Percentiles rank a stretch among this genome's conserved stretches.
Conservation (phyloP, 495 filamentous ascomycete genomes). For the Cercophora scortea region DNA sequence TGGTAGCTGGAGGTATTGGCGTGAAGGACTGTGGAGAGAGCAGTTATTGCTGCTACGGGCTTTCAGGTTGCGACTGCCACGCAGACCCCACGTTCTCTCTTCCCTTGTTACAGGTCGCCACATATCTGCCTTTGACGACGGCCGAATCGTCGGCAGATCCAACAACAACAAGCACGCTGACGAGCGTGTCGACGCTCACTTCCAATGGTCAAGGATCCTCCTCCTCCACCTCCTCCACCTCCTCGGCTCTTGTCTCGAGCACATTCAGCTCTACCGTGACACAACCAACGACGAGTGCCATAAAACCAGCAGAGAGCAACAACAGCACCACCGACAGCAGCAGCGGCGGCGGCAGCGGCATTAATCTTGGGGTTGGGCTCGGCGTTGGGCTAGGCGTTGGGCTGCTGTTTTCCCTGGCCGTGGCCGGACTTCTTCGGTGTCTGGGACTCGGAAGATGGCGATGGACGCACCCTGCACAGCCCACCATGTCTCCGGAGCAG, state of each 20-base stretch:
- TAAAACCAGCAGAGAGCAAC: not conserved
- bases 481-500: too few species aligned
- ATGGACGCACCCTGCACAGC: too few species aligned
- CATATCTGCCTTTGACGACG: not conserved
- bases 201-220: not conserved
- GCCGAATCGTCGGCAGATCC: not conserved
- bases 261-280: not conserved
- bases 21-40: not conserved
- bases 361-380: not conserved
- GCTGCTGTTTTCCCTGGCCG: not conserved
- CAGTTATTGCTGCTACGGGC: not conserved
- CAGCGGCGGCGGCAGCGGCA: not conserved
- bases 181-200: not conserved
- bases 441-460: not conserved
- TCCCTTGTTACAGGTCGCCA: not conserved
- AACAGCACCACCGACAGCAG: not conserved
- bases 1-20: not conserved
- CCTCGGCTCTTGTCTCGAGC: not conserved
- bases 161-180: not conserved
- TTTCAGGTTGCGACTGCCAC: not conserved
- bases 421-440: not conserved
- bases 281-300: not conserved
- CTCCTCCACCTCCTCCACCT: not conserved
- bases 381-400: not conserved
- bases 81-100: not conserved